Conservation (phyloP, 805 yeast species). For the Yamadazyma sp. region DNA sequence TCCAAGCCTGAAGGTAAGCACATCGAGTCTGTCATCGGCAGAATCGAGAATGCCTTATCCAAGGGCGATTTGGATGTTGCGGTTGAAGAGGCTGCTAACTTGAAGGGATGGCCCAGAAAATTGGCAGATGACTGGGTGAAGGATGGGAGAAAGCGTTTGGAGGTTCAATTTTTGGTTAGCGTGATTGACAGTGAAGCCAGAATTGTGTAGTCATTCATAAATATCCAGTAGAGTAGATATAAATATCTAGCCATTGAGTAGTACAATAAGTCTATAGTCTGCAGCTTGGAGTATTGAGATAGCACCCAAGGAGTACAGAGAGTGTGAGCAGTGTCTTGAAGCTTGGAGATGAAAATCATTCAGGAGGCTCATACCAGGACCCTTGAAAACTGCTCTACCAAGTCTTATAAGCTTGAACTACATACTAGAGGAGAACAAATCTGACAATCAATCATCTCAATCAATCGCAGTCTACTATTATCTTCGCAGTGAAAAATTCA, state of each 20-base stretch:
- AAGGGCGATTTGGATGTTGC: slow-evolving; percentile 83
- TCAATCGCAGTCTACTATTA: neutral
- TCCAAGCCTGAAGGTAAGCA: slow-evolving; percentile 73
- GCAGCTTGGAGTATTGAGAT: too few species aligned
- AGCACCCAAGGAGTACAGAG: too few species aligned
- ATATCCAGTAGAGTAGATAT: too few species aligned
- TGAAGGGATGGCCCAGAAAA: slow-evolving; percentile 91
- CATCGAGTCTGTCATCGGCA: slow-evolving; percentile 83
- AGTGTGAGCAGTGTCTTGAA: too few species aligned
- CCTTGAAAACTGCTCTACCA: too few species aligned
- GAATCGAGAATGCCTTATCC: slow-evolving; percentile 73
- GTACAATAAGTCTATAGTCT: too few species aligned
- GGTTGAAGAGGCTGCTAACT: slow-evolving; percentile 84
- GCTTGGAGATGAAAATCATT: too few species aligned
- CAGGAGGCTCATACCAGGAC: too few species aligned
- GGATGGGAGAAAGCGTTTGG: slow-evolving; percentile 87
- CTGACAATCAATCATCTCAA: too few species aligned
- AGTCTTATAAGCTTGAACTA: too few species aligned
- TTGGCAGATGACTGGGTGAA: slow-evolving; percentile 89
- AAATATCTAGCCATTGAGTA: too few species aligned
- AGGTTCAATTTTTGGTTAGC: slow-evolving; percentile 76
- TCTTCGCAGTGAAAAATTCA: neutral
- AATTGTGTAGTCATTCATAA: slow-evolving; percentile 30
- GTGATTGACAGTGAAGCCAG: slow-evolving; percentile 65
- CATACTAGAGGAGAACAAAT: too few species aligned